These are phyloP conservation scores for Fusarium sp. DNA, from an alignment of 2,329 filamentous ascomycete genomes.

Conservation along the genomic window DNA sequence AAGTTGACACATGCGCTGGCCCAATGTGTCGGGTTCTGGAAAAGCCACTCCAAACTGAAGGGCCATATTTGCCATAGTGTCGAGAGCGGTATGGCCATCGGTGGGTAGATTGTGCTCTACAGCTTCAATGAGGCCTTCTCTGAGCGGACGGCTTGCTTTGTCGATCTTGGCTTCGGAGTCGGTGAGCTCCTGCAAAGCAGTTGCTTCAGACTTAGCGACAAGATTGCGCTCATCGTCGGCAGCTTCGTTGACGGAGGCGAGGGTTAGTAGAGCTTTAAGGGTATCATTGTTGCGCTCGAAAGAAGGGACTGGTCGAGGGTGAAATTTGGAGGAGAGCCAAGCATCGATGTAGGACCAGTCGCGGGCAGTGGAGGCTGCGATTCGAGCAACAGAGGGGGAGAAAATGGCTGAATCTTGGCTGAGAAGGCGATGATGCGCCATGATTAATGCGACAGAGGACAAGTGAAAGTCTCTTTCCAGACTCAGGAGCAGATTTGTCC, in stretches of 20 bases:
- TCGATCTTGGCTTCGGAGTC: conserved; percentile 42
- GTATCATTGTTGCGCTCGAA: conserved; percentile 93
- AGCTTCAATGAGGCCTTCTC: conserved; percentile 61
- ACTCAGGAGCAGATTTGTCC: neutral
- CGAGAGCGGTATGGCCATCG: conserved; percentile 68
- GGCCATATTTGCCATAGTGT: conserved; percentile 67
- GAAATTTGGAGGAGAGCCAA: conserved; percentile 82
- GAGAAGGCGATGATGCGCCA: conserved; percentile 46
- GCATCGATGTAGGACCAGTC: conserved; percentile 91
- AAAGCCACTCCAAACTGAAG: conserved; percentile 63
- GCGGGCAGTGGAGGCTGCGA: conserved; percentile 84
- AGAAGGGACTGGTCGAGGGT: conserved; percentile 70
- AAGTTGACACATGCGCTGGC: conserved; percentile 65
- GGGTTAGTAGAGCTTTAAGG: conserved; percentile 77
- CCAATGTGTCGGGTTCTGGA: conserved; percentile 63
- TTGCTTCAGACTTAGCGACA: conserved; percentile 68
- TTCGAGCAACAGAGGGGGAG: conserved; percentile 76
- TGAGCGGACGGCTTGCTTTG: conserved; percentile 43
- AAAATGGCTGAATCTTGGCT: conserved; percentile 66
- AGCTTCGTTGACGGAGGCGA: conserved; percentile 81
- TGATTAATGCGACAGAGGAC: conserved; percentile 1
- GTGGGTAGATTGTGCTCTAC: conserved; percentile 66
- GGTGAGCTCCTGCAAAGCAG: conserved; percentile 67
- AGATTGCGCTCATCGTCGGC: conserved; percentile 77
- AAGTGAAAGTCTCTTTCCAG: neutral